These are phyloP conservation scores for Ophiostoma montium DNA, from an alignment of 2,329 filamentous ascomycete genomes.

Conservation along the genomic window DNA sequence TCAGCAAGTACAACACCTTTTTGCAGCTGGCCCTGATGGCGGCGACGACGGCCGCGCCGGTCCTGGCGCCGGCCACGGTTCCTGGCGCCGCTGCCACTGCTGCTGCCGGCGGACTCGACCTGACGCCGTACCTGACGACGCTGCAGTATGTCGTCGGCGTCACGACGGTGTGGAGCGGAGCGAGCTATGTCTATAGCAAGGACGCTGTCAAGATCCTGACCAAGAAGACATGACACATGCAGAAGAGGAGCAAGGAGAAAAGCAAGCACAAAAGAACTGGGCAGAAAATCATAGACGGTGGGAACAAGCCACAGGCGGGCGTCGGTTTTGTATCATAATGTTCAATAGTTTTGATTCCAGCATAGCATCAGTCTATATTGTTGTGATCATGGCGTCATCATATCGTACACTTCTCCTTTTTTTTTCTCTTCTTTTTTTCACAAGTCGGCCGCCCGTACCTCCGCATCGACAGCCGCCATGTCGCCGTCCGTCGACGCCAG, in stretches of 20 bases:
- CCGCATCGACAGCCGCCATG: slow-evolving; percentile 26
- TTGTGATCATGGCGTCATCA: slow-evolving; percentile 1
- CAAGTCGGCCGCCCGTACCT: slow-evolving; percentile 25
- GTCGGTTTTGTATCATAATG: slow-evolving; percentile 1
- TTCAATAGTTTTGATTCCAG: neutral
- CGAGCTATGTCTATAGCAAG: slow-evolving; percentile 83
- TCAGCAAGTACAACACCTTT: slow-evolving; percentile 89
- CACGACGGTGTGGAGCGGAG: slow-evolving; percentile 86
- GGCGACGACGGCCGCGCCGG: slow-evolving; percentile 64
- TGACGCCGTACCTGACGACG: slow-evolving; percentile 39
- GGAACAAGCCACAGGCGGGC: neutral
- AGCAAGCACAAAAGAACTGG: slow-evolving; percentile 2
- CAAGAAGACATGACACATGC: slow-evolving; percentile 9
- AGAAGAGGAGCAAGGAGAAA: neutral
- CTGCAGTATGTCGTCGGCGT: slow-evolving; percentile 66
- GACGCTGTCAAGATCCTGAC: slow-evolving; percentile 78
- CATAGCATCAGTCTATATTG: neutral
- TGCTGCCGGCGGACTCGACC: slow-evolving; percentile 28
- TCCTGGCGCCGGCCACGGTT: slow-evolving; percentile 30
- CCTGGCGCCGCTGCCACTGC: neutral
- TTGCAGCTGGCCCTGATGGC: slow-evolving; percentile 80
- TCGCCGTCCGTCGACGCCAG: slow-evolving; percentile 19
- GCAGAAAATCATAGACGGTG: neutral
- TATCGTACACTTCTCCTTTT: neutral
- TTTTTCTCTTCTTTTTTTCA: slow-evolving; percentile 6